Base-by-base conservation (phyloP, 192 early-diverging fungal genomes). In the Chytriomyces hyalinus region DNA sequence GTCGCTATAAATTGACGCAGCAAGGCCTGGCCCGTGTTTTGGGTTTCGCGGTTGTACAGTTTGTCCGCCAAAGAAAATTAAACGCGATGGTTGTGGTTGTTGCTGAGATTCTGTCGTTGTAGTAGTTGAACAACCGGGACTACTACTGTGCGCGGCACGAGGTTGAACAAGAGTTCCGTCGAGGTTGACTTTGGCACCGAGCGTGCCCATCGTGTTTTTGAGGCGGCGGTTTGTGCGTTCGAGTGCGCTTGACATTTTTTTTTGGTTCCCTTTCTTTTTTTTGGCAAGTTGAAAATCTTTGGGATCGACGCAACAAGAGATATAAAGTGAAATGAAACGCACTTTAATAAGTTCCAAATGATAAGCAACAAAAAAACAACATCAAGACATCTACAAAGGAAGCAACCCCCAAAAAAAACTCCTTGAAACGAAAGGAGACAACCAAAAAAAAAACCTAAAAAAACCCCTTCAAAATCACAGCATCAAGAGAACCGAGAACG, bases 1-100 rank as follows among this genome's bases (percentile, higher is more conserved):
- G 45, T 73, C 71, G 24, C 24, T 44, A 49, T 73, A 73, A 62
- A 73, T 73, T 24, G 71, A 36, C 44, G 71, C 71, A 26, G 71
- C 71, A 61, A 73, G 60, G 7, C 71, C 71, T 6, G 71, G 71
- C 11, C 71, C 71, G 24, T 63, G 53, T 5, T n/a, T 73, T 6
- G 63, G 17, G 17, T 22, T 43, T n/a, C 71, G 53, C 44, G 60
- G 59, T 15, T 73, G 71, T 9, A 53, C 26, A 22, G 46, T 24
- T 28, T 70, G 68, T 36, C 71, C 71, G 8, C 71, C 71, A 59
- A 73, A 73, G 48, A 62, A 73, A 46, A 73, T 73, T 44, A 73
- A 62, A 13, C 26, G 15, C 8, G n/a, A 20, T 20, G 53, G 15
- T 57, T 36, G 36, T 36, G 0, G 36, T 0, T 0, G 65, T 67